These are phyloP conservation scores for Candida railenensis DNA, from an alignment of 805 yeast species.

Conservation along the genomic window DNA sequence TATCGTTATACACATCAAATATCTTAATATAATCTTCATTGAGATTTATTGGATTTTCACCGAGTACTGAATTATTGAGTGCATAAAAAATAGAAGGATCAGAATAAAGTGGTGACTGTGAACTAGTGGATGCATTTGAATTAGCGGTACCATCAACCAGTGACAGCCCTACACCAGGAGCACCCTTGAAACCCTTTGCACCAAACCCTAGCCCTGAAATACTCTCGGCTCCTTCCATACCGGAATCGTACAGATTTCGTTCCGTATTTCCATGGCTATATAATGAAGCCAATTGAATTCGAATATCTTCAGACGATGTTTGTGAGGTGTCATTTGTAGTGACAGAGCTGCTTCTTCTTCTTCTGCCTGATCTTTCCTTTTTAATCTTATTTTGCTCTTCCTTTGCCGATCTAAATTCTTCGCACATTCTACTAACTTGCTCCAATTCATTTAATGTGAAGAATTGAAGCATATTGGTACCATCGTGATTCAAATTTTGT, in stretches of 20 bases:
- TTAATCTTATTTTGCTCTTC: slow-evolving; percentile 16
- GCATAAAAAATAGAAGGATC: slow-evolving; percentile 3
- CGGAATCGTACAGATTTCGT: not conserved
- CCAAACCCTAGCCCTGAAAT: not conserved
- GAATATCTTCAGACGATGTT: slow-evolving; percentile 16
- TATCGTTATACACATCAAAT: slow-evolving; percentile 35
- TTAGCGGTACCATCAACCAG: slow-evolving; percentile 9
- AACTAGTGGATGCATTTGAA: slow-evolving; percentile 2
- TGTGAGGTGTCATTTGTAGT: slow-evolving; percentile 8
- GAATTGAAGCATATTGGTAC: slow-evolving; percentile 39
- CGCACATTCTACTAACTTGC: slow-evolving; percentile 34
- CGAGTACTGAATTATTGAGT: slow-evolving; percentile 8
- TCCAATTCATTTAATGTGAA: slow-evolving; percentile 34
- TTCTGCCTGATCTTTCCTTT: not conserved
- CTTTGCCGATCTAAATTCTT: slow-evolving; percentile 38
- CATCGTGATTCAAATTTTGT: slow-evolving; percentile 28
- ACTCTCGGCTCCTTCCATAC: not conserved
- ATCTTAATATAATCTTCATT: slow-evolving; percentile 35
- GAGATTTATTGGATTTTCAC: slow-evolving; percentile 15
- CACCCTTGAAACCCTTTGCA: not conserved
- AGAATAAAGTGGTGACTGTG: not conserved
- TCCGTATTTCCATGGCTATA: slow-evolving; percentile 7
- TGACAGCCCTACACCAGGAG: not conserved
- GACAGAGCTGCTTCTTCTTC: not conserved
- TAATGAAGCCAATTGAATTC: slow-evolving; percentile 12